Evolutionary conservation across 495 filamentous ascomycete genomes (phyloP).

Genomic region (Hypoxylon lienhwacheense): DNA sequence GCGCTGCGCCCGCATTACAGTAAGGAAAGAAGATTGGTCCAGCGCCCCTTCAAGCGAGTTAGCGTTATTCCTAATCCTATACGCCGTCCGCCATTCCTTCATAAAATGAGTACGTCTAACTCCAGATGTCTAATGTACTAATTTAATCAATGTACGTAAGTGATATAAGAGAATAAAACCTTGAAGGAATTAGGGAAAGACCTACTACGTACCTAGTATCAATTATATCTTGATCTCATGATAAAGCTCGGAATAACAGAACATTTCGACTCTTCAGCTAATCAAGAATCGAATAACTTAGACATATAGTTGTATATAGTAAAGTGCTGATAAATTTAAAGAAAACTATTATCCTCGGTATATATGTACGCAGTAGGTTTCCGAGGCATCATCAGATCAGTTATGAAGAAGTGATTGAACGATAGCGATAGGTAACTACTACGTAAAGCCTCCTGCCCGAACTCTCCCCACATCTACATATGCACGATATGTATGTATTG

Average conservation of each 20-base stretch:
- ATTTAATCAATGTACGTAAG: too few species aligned
- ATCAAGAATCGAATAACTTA: too few species aligned
- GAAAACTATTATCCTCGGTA: neutral
- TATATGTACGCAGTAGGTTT: neutral
- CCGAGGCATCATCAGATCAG: neutral
- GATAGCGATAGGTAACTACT: conserved; percentile 33
- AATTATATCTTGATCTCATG: too few species aligned
- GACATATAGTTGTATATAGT: neutral
- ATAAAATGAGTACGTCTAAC: too few species aligned
- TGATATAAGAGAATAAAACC: too few species aligned
- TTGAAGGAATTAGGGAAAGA: too few species aligned
- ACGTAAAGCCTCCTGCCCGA: conserved; percentile 5
- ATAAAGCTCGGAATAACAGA: too few species aligned
- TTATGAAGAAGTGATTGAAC: conserved; percentile 9
- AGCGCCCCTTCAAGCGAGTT: too few species aligned
- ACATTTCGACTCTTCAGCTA: too few species aligned
- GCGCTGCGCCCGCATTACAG: neutral
- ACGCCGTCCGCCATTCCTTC: neutral
- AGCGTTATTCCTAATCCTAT: conserved; percentile 6
- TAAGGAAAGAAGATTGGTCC: conserved; percentile 9
- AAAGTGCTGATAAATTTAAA: neutral
- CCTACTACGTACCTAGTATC: too few species aligned
- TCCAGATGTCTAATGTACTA: too few species aligned
- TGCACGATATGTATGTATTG: too few species aligned
- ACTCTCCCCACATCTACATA: neutral